Conservation (phyloP, 2,329 filamentous ascomycete species). For the Alternaria brassicicola region DNA sequence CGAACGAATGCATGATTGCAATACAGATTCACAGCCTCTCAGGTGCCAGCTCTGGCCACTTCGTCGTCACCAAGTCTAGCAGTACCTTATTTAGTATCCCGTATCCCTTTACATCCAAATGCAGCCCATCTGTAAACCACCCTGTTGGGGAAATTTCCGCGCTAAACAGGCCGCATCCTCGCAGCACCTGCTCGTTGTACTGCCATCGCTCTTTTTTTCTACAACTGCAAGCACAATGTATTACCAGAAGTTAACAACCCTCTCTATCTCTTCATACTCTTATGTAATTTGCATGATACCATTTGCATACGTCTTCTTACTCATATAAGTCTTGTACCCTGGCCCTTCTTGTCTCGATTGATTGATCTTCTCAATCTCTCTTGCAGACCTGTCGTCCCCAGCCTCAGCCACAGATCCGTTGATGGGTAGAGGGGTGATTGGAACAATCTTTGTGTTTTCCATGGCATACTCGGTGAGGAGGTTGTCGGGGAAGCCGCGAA, state of each 20-base stretch:
- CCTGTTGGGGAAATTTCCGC: conserved; percentile 40
- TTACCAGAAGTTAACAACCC: conserved; percentile 46
- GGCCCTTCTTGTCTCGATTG: conserved; percentile 18
- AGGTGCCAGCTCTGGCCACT: conserved; percentile 42
- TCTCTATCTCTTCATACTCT: conserved; percentile 42
- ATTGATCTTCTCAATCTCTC: conserved; percentile 12
- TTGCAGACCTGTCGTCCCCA: neutral
- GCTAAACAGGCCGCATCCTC: conserved; percentile 44
- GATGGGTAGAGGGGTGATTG: conserved; percentile 49
- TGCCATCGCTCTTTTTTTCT: conserved; percentile 35
- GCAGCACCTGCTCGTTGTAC: conserved; percentile 41
- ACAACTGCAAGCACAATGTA: conserved; percentile 32
- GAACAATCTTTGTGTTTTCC: conserved; percentile 42
- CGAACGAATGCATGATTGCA: neutral
- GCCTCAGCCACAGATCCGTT: conserved; percentile 28
- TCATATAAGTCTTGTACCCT: conserved; percentile 46
- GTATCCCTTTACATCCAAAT: conserved; percentile 44
- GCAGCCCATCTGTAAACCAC: conserved; percentile 50
- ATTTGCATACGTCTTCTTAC: conserved; percentile 49
- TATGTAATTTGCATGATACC: conserved; percentile 45
- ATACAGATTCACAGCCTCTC: conserved; percentile 18
- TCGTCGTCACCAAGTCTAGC: conserved; percentile 26
- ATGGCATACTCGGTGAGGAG: conserved; percentile 41
- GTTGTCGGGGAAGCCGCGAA: conserved; percentile 44
- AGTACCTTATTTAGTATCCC: conserved; percentile 33